A percentile compares a stretch with the other conserved stretches of the same genome.
These are phyloP conservation scores for Mucor circinelloides DNA, from an alignment of 371 early-diverging fungal species.

Conservation along the genomic window DNA sequence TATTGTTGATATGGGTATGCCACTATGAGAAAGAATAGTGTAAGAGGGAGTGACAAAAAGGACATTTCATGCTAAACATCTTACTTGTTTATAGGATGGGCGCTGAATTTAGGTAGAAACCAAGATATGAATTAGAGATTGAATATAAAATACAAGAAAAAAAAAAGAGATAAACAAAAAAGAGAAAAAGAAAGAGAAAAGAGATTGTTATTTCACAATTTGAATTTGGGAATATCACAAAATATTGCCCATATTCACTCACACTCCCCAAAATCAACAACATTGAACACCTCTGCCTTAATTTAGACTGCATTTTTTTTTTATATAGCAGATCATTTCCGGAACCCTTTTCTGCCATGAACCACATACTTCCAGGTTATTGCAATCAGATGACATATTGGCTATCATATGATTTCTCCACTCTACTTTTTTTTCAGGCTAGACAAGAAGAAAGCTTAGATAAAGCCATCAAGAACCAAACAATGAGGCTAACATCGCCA, in stretches of 20 bases:
- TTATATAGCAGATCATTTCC: neutral
- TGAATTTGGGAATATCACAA: neutral
- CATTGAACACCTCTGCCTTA: neutral
- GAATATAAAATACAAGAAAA: neutral
- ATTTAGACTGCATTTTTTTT: neutral
- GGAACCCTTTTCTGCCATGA: neutral
- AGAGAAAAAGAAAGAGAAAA: neutral
- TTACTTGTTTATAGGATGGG: conserved; percentile 4
- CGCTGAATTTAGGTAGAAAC: neutral
- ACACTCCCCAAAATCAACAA: neutral
- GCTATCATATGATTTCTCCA: neutral
- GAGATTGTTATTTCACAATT: neutral
- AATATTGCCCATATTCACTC: conserved; percentile 1
- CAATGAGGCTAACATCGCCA: neutral
- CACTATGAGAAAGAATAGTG: neutral
- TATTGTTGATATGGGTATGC: conserved; percentile 18
- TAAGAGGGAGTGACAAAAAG: no score
- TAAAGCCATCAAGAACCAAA: neutral
- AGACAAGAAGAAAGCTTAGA: neutral
- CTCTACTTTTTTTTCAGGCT: neutral
- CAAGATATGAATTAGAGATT: neutral
- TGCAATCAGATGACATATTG: conserved; percentile 2
- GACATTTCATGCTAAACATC: neutral
- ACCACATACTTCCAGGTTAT: neutral
- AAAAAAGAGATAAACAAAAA: neutral